Percentiles rank a stretch among this genome's conserved stretches.
phyloP scores from a whole-genome alignment of 805 yeast species.

The Yamadazyma akitaensis region DNA sequence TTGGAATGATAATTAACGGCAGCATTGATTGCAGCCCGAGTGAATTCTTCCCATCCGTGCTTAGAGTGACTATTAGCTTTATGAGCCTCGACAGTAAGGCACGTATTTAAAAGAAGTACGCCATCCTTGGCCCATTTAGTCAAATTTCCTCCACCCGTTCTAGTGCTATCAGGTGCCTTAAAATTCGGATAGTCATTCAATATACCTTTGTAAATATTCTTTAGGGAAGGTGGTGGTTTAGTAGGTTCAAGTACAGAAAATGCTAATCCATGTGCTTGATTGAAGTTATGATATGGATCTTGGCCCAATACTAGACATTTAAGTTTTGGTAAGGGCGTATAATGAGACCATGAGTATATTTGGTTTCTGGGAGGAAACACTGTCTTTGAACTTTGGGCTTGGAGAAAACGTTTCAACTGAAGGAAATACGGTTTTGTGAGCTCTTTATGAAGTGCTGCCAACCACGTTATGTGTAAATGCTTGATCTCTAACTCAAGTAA shows the following conservation, averaged over 20 bases:
- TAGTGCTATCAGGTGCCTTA: constrained; percentile 43
- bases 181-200: constrained; percentile 65
- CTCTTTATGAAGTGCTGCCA: constrained; percentile 62
- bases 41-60: constrained; percentile 90
- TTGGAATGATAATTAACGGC: constrained; percentile 45
- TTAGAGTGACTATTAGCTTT: constrained; percentile 89
- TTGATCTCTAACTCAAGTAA: constrained; percentile 65
- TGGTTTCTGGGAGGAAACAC: constrained; percentile 77
- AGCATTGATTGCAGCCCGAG: constrained; percentile 61
- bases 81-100: constrained; percentile 89
- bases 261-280: constrained; percentile 96
- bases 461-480: constrained; percentile 77
- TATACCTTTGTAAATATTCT: constrained; percentile 81
- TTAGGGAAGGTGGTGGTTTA: constrained; percentile 79
- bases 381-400: constrained; percentile 41
- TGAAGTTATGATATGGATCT: constrained; percentile 90
- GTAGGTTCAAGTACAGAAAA: constrained; percentile 83
- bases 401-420: constrained; percentile 61
- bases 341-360: constrained; percentile 87
- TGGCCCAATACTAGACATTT: constrained; percentile 87
- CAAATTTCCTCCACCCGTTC: constrained; percentile 57
- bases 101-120: constrained; percentile 80
- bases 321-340: constrained; percentile 72
- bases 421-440: constrained; percentile 84
- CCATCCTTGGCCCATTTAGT: constrained; percentile 87